Evolutionary conservation across 208 protist genomes (phyloP), one percentile per base, ranked within the genome.

Genomic region (Acanthamoeba royreba): DNA sequence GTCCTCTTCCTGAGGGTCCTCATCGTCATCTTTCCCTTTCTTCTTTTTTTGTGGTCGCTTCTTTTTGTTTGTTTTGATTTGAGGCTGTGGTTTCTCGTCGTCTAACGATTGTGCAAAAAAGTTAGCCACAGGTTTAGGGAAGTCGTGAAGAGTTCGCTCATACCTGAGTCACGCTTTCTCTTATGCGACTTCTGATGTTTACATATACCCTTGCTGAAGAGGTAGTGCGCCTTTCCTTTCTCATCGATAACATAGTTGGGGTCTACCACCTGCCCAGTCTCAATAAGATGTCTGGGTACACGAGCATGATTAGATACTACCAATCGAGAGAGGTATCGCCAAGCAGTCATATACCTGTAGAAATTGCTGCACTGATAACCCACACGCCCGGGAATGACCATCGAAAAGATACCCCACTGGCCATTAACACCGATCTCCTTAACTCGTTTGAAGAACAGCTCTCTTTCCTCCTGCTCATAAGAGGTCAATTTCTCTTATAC

Each of bases 341-440:
- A 88, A 88, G 40, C 25, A 33, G 11, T 8, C 40, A 43, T 45
- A 42, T 25, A 95, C 94, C 94, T 94, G 87, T 95, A 95, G 40
- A 93, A 95, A 45, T 95, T 95, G 69, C 55, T 74, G 81, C 94
- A 95, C 55, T 97, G 96, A 58, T 97, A 97, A 8, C 96, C 96
- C 17, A 97, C 96, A 40, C 96, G 92, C 1, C 96, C 96, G 19
- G 96, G 96, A 58, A 97, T 97, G n/a, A 69, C 38, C 93, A 96
- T 93, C 17, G 94, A 93, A 74, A 97, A 97, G 7, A 97, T 89
- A 52, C 96, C 96, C 96, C 96, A 97, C 61, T 97, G 94, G 8
- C 96, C 96, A 33, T 96, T 79, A 5, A 96, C 86, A 42, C 95
- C 96, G 9, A 95, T 49, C 61, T 97, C 94, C n/a, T 43, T 66